Conservation (phyloP, 768 basidiomycete genomes). For the Kwoniella dendrophila region DNA sequence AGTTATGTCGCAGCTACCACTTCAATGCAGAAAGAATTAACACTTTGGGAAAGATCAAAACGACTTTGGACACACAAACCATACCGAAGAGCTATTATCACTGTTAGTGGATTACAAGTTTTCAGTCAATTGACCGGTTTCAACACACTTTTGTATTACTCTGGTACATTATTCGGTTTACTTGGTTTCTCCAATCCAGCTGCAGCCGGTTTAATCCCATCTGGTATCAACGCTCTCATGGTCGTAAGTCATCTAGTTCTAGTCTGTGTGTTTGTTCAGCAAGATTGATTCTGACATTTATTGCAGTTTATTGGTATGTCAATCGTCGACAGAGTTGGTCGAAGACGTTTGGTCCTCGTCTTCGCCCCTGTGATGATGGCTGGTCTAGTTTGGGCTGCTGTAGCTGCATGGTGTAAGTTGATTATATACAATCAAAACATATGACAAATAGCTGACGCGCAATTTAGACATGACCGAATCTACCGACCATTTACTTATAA, state of each 20-base stretch:
- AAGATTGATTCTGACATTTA: not conserved
- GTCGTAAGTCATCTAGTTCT: not conserved
- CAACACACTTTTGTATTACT: constrained; percentile 42
- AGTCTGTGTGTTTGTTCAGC: no score
- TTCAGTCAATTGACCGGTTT: constrained; percentile 38
- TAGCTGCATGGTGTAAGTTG: constrained; percentile 28
- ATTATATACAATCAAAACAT: not conserved
- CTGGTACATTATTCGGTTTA: constrained; percentile 35
- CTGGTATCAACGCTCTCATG: constrained; percentile 35
- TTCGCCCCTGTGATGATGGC: constrained; percentile 38
- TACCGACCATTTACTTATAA: constrained; percentile 24
- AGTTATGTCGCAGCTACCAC: constrained; percentile 16
- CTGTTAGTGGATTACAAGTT: constrained; percentile 19
- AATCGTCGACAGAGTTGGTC: constrained; percentile 40
- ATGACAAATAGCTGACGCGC: not conserved
- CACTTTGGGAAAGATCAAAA: constrained; percentile 10
- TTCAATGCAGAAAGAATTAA: constrained; percentile 9
- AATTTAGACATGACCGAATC: constrained; percentile 25
- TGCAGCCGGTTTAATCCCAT: constrained; percentile 33
- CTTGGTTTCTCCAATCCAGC: constrained; percentile 42
- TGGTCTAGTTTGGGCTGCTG: constrained; percentile 35
- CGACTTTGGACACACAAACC: constrained; percentile 20
- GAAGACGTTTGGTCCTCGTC: constrained; percentile 32
- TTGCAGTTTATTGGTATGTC: constrained; percentile 39
- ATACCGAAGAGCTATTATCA: constrained; percentile 29